Evolutionary conservation across 176 grass and related monocot genomes (phyloP), one percentile per base, ranked within the genome.

Genomic region (Bolboschoenus planiculmis): DNA sequence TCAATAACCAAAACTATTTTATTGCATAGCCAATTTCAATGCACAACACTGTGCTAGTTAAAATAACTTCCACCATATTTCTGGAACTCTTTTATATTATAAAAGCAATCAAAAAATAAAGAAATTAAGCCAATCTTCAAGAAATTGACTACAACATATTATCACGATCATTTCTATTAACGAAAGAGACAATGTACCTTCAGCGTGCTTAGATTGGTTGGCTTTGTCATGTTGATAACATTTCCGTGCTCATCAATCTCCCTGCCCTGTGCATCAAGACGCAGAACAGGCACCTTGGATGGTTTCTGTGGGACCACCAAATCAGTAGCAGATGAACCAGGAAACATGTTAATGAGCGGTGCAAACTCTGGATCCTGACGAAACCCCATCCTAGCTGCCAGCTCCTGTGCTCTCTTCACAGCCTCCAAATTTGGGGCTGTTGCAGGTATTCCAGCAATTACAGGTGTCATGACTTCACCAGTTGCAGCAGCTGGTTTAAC

Each of bases 231-330:
- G 73, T 43, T 97, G 43, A 97, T 88, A 56, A 97, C 83, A 81
- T 97, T 94, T 68, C 94, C 94, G 81, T 94, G 83, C 58, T 97
- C 94, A 83, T 97, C 94, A 84, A 97, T 85, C 91, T 97, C 94
- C 83, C 94, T 90, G 65, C 94, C 94, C 58, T 94, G 94, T 67
- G 95, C 85, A 91, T 97, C 95, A 83, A 97, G 83, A n/a, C 88
- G 92, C 37, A 97, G 84, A 67, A 94, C 88, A 67, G 92, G 92
- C 79, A 87, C 88, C 90, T 93, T 97, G 26, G 78, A 83, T 81
- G 95, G 95, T 82, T 83, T 94, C 73, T 94, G 92, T 44, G 94
- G 78, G 33, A 87, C 92, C 60, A 68, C 85, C 78, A 91, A 44
- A 73, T 92, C 95, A 87, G 83, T 84, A 59, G 88, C 60, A 88